Conservation (phyloP, 2,329 filamentous ascomycete species). For the Epichloe coenophiala region DNA sequence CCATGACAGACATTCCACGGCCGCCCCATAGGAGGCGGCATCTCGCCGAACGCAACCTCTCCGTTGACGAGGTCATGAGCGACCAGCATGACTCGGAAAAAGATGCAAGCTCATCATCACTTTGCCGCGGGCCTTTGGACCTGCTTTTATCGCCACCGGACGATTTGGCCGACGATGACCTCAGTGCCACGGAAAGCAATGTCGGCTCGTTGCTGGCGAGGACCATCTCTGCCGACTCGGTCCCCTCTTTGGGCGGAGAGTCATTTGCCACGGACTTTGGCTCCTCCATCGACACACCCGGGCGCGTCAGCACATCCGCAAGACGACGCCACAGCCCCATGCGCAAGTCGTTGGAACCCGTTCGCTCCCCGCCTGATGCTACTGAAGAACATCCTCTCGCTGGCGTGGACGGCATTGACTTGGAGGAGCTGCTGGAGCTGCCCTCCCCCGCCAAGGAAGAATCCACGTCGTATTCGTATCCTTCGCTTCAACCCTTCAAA, state of each 20-base stretch:
- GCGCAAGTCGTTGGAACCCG: slow-evolving; percentile 38
- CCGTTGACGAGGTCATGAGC: slow-evolving; percentile 42
- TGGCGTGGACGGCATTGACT: slow-evolving; percentile 25
- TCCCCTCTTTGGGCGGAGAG: slow-evolving; percentile 43
- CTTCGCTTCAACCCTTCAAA: slow-evolving; percentile 26
- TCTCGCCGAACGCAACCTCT: slow-evolving; percentile 23
- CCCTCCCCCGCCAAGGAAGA: slow-evolving; percentile 10
- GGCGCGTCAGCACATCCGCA: slow-evolving; percentile 22
- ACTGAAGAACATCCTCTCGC: slow-evolving; percentile 39
- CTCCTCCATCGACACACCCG: slow-evolving; percentile 36
- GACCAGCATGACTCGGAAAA: slow-evolving; percentile 43
- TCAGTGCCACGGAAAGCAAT: slow-evolving; percentile 37
- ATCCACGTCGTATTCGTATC: slow-evolving; percentile 3
- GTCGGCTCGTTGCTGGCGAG: slow-evolving; percentile 37
- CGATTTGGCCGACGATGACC: slow-evolving; percentile 36
- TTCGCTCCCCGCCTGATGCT: slow-evolving; percentile 41
- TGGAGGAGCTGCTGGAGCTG: slow-evolving; percentile 33
- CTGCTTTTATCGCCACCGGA: slow-evolving; percentile 47
- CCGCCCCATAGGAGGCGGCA: slow-evolving; percentile 21
- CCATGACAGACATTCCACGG: slow-evolving; percentile 46
- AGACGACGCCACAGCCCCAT: slow-evolving; percentile 23
- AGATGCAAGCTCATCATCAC: slow-evolving; percentile 39
- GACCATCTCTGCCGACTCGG: slow-evolving; percentile 45
- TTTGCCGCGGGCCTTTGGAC: slow-evolving; percentile 43
- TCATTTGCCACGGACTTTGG: slow-evolving; percentile 37